A percentile compares a stretch with the other conserved stretches of the same genome.
phyloP scores from a whole-genome alignment of 495 filamentous ascomycete genomes.

The Sphaerosporella brunnea region DNA sequence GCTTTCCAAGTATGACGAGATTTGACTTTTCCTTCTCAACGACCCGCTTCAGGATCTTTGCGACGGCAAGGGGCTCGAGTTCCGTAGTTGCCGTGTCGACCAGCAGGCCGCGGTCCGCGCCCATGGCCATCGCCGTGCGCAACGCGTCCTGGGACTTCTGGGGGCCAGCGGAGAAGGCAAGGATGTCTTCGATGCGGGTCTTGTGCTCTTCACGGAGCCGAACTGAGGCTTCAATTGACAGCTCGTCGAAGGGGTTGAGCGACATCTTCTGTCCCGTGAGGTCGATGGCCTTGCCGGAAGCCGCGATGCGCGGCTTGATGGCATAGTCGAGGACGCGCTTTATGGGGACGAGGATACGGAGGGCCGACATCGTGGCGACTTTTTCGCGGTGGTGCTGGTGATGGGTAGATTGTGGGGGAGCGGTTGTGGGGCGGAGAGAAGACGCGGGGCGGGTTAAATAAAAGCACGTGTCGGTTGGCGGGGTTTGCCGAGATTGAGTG shows the following conservation, averaged over 20 bases:
- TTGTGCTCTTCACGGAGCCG: conserved; percentile 67
- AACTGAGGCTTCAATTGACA: conserved; percentile 88
- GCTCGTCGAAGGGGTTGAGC: conserved; percentile 98
- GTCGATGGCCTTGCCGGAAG: conserved; percentile 81
- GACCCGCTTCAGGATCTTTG: conserved; percentile 65
- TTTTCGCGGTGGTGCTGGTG: not conserved
- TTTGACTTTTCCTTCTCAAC: conserved; percentile 71
- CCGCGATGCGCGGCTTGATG: conserved; percentile 96
- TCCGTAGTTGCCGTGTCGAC: conserved; percentile 45
- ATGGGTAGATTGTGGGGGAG: not conserved
- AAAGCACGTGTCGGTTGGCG: not conserved
- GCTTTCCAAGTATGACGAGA: conserved; percentile 84
- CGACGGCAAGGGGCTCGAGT: conserved; percentile 78
- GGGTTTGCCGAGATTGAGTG: conserved; percentile 3
- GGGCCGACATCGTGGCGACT: conserved; percentile 46
- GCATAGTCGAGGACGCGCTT: conserved; percentile 99
- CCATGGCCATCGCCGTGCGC: conserved; percentile 96
- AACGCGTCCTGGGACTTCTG: conserved; percentile 70
- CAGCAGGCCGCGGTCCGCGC: conserved; percentile 78
- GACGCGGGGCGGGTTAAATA: not conserved
- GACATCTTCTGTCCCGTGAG: conserved; percentile 84
- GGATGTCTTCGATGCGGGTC: conserved; percentile 61
- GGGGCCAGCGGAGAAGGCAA: conserved; percentile 73
- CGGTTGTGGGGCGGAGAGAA: not conserved
- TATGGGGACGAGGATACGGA: conserved; percentile 86